These are phyloP conservation scores for Colletotrichum sp. DNA, from an alignment of 2,329 filamentous ascomycete genomes.

Conservation along the genomic window DNA sequence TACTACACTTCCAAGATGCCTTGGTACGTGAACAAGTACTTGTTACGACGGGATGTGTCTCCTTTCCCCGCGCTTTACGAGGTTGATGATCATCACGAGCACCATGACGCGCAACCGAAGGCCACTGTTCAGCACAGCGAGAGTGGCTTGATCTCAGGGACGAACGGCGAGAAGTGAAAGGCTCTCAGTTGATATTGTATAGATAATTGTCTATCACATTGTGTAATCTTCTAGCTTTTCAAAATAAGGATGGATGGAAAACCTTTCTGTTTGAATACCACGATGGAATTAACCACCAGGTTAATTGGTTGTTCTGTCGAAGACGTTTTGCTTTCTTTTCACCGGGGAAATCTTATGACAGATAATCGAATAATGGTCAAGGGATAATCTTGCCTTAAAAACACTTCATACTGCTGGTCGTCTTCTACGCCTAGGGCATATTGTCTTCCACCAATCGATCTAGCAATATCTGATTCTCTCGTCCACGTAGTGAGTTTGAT, in stretches of 20 bases:
- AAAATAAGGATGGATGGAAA: neutral
- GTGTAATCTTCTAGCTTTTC: neutral
- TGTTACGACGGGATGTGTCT: constrained; percentile 30
- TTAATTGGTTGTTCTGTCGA: neutral
- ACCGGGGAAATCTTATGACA: too few relatives aligned
- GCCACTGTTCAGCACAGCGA: neutral
- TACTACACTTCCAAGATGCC: constrained; percentile 36
- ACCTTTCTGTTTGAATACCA: neutral
- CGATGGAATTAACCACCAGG: neutral
- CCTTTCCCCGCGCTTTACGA: constrained; percentile 35
- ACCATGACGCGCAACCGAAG: neutral
- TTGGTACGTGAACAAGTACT: constrained; percentile 35
- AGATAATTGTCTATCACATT: neutral
- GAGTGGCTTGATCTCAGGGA: neutral
- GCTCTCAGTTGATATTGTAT: too few relatives aligned
- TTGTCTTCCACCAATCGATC: neutral
- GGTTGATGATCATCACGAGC: constrained; percentile 22
- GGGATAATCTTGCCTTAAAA: too few relatives aligned
- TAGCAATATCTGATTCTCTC: neutral
- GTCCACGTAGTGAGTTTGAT: neutral
- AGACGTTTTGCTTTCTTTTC: neutral
- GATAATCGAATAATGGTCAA: neutral
- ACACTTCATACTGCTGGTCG: neutral
- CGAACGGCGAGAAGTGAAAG: neutral
- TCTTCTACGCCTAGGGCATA: neutral